These are phyloP conservation scores for Ilyonectria robusta DNA, from an alignment of 2,329 filamentous ascomycete genomes.

Conservation along the genomic window DNA sequence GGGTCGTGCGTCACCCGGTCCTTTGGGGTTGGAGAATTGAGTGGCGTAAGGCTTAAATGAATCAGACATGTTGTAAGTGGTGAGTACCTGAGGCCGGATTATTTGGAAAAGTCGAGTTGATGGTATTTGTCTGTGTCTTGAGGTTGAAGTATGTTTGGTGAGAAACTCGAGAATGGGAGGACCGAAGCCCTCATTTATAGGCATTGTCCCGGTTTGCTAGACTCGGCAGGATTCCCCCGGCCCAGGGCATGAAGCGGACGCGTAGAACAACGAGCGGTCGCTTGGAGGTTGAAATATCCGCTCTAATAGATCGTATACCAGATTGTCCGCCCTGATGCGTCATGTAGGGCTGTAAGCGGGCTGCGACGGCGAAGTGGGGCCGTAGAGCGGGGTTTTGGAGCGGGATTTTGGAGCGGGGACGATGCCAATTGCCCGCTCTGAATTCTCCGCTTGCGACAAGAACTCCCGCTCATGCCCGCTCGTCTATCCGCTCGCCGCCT, in stretches of 20 bases:
- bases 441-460: constrained; percentile 5
- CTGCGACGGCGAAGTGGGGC: neutral
- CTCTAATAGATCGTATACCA: neutral
- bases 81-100: neutral
- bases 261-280: neutral
- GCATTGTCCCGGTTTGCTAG: neutral
- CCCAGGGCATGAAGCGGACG: neutral
- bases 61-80: constrained; percentile 18
- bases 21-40: constrained; percentile 32
- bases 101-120: neutral
- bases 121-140: neutral
- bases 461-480: constrained; percentile 1
- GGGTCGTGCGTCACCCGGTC: constrained; percentile 55
- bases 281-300: neutral
- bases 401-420: neutral
- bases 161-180: neutral
- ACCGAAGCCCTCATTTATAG: neutral
- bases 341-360: neutral
- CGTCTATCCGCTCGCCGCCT: neutral
- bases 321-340: too few relatives aligned
- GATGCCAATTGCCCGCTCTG: neutral
- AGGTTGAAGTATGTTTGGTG: neutral
- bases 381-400: neutral
- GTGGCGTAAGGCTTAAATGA: constrained; percentile 29
- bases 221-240: neutral